phyloP scores from a whole-genome alignment of 2,329 filamentous ascomycete species.

The Sporothrix protearum region DNA sequence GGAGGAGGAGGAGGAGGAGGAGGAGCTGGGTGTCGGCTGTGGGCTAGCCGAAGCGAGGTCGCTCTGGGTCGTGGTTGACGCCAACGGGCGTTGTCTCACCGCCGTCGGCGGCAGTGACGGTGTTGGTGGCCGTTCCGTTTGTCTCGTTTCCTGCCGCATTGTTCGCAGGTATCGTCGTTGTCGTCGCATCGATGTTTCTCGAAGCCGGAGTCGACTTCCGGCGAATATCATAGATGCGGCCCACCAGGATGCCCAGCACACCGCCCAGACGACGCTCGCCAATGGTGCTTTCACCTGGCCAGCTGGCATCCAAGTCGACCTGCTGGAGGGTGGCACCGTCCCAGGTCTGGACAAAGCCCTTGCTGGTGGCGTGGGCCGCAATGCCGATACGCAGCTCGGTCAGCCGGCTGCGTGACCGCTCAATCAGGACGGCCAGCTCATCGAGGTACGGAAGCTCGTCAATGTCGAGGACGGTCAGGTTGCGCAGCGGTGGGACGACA shows the following conservation, averaged over 20 bases:
- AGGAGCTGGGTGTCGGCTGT: not conserved
- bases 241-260: constrained; percentile 64
- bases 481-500: constrained; percentile 69
- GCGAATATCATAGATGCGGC: constrained; percentile 61
- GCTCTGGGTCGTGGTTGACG: not conserved
- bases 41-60: not conserved
- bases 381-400: constrained; percentile 72
- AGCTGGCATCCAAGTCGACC: constrained; percentile 56
- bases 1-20: not conserved
- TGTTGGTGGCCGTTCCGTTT: not conserved
- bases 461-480: constrained; percentile 73
- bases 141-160: not conserved
- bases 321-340: constrained; percentile 61
- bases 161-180: not conserved
- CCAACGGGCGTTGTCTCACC: constrained; percentile 11
- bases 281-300: constrained; percentile 55
- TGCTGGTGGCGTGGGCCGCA: constrained; percentile 45
- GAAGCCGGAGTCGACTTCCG: constrained; percentile 26
- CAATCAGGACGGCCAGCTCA: constrained; percentile 74
- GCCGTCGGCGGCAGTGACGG: not conserved
- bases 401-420: constrained; percentile 62
- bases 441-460: constrained; percentile 80
- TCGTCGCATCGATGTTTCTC: not conserved
- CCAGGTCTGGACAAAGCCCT: constrained; percentile 60
- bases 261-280: constrained; percentile 64